phyloP scores from a whole-genome alignment of 2,329 filamentous ascomycete species.

The Exophiala oligosperma region DNA sequence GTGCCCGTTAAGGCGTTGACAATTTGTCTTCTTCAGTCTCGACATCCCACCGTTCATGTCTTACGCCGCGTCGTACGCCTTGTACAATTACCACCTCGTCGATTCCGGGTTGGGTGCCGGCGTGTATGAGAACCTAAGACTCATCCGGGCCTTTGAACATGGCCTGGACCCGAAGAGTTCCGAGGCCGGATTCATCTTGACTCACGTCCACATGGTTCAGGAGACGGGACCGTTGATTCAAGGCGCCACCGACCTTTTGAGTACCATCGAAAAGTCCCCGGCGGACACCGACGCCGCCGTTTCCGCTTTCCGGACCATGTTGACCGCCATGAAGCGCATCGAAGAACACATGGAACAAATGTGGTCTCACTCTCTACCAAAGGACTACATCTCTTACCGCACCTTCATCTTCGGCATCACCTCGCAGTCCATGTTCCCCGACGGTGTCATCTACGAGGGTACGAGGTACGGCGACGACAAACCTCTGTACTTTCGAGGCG shows the following conservation, averaged over 20 bases:
- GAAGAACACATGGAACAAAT: constrained; percentile 85
- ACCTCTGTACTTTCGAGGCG: constrained; percentile 81
- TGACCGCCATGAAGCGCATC: constrained; percentile 66
- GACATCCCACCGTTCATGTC: constrained; percentile 94
- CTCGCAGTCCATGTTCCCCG: constrained; percentile 88
- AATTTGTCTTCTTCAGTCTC: constrained; percentile 40
- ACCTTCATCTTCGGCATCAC: constrained; percentile 98
- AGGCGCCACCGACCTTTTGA: constrained; percentile 68
- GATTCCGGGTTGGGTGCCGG: constrained; percentile 44
- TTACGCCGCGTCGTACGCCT: constrained; percentile 64
- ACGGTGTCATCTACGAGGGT: constrained; percentile 87
- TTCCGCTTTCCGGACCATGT: constrained; percentile 60
- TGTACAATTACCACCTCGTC: constrained; percentile 65
- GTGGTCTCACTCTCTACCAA: constrained; percentile 85
- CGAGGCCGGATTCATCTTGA: constrained; percentile 93
- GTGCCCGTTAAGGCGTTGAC: too few relatives aligned
- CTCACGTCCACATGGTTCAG: constrained; percentile 93
- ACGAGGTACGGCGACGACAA: constrained; percentile 61
- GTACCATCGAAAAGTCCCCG: constrained; percentile 46
- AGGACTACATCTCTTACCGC: constrained; percentile 83
- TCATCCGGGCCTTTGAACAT: constrained; percentile 88
- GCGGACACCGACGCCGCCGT: constrained; percentile 8
- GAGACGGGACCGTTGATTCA: constrained; percentile 76
- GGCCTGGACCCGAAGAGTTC: constrained; percentile 84
- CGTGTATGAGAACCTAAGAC: constrained; percentile 65